These are phyloP conservation scores for Syzygium grande DNA, from an alignment of 345 rosid species.

Conservation along the genomic window DNA sequence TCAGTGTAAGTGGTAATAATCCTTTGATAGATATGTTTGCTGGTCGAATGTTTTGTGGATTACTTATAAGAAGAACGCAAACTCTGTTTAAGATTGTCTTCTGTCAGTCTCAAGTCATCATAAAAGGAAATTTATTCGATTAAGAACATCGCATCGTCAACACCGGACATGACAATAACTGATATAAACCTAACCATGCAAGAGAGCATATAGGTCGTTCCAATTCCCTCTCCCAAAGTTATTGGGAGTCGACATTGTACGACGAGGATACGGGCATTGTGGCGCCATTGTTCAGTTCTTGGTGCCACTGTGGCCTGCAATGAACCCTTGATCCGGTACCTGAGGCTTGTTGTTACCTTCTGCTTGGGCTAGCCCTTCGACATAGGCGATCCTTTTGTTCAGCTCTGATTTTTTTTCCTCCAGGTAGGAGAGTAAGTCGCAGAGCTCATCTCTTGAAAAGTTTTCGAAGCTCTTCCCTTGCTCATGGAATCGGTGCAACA, in stretches of 20 bases:
- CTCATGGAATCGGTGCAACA: too few species aligned
- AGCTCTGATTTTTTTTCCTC: too few species aligned
- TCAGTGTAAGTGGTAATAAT: neutral
- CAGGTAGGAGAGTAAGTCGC: too few species aligned
- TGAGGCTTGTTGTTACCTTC: too few species aligned
- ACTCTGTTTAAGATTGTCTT: neutral
- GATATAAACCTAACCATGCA: neutral
- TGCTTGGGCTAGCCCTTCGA: too few species aligned
- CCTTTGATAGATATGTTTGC: neutral
- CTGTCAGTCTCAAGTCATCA: neutral
- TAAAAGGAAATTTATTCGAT: neutral
- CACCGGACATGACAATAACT: neutral
- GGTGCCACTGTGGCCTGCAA: too few species aligned
- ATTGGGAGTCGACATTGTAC: neutral
- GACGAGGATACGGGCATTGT: neutral
- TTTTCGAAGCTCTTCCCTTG: too few species aligned
- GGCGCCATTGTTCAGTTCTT: neutral
- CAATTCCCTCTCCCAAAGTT: neutral
- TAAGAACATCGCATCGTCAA: neutral
- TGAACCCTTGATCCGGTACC: too few species aligned
- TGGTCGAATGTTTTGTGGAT: neutral
- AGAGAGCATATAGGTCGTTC: neutral
- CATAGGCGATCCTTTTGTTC: too few species aligned
- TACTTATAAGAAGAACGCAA: neutral
- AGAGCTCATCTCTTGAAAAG: too few species aligned